Evolutionary conservation across 768 basidiomycete species (phyloP), one percentile per base, ranked within the genome.

Genomic region (Suillus paluster): DNA sequence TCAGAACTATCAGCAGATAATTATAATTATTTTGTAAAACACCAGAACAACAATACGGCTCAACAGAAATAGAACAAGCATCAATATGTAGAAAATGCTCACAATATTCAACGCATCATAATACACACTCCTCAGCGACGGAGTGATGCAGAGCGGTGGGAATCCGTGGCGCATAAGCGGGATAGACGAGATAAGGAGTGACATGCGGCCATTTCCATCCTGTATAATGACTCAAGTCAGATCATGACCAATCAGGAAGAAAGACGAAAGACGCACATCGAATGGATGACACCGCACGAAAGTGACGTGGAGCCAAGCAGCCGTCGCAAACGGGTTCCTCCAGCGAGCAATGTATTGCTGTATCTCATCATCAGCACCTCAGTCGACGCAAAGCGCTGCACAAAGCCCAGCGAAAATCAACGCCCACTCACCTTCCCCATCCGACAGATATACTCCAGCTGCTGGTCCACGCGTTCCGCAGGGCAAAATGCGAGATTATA

Each of bases 301-400:
- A 3, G 75, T 73, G 7, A 76, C 68, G 27, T 76, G 75, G 12
- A 76, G 59, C 75, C 75, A 76, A 9, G 75, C 73, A 12, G 76
- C 73, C 2, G 76, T 75, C 15, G 76, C 75, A 53, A 76, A 77
- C 11, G 75, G 75, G 58, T 77, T 76, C 19, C 76, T 68, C 76
- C 75, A 77, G 42, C 71, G 68, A 4, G 73, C 73, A 49, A 76
- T 73, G 59, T 75, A 77, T 76, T 77, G 76, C 75, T 77, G 17
- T 30, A 12, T 41, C 27, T 19, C 58, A 41, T 25, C 6, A 42
- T 44, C 27, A 48, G 14, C 7, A 36, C 45, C 42, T 27, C 19
- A 50, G 49, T 12, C 27, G 17, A 6, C 27, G 17, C n/a, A 25
- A 30, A 36, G 17, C 49, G n/a, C 34, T 14, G 38, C 34, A 25